Evolutionary conservation across 805 yeast species (phyloP).

Genomic region (Candida adriatica): DNA sequence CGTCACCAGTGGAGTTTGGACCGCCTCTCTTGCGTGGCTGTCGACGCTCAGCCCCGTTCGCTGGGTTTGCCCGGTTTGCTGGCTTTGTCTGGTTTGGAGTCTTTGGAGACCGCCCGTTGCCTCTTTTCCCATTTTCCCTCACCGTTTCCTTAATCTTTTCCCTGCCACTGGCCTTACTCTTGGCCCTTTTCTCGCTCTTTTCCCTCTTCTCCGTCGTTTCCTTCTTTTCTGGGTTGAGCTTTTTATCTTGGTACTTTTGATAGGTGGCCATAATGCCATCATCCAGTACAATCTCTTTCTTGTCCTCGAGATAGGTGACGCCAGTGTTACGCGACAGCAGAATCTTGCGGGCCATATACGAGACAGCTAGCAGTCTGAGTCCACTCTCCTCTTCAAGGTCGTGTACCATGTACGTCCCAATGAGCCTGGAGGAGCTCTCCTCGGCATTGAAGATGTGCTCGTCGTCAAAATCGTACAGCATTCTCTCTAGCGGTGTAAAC

Average conservation of each 20-base stretch:
- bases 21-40: too few species aligned
- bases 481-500: constrained; percentile 46
- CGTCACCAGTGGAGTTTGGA: constrained; percentile 1
- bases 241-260: constrained; percentile 5
- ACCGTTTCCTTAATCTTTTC: too few species aligned
- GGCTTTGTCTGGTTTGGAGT: too few species aligned
- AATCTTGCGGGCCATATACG: constrained; percentile 24
- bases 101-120: too few species aligned
- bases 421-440: constrained; percentile 14
- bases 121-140: too few species aligned
- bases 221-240: constrained; percentile 1
- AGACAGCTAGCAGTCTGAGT: constrained; percentile 30
- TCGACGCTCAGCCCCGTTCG: not conserved
- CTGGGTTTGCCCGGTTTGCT: not conserved
- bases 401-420: constrained; percentile 22
- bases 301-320: constrained; percentile 20
- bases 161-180: too few species aligned
- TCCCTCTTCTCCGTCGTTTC: not conserved
- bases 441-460: constrained; percentile 11
- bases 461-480: constrained; percentile 58
- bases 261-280: constrained; percentile 3
- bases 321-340: constrained; percentile 25
- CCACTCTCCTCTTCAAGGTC: constrained; percentile 26
- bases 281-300: constrained; percentile 13
- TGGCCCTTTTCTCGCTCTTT: not conserved